Base-by-base conservation (phyloP, 208 protist genomes). In the Porcisia deanei region DNA sequence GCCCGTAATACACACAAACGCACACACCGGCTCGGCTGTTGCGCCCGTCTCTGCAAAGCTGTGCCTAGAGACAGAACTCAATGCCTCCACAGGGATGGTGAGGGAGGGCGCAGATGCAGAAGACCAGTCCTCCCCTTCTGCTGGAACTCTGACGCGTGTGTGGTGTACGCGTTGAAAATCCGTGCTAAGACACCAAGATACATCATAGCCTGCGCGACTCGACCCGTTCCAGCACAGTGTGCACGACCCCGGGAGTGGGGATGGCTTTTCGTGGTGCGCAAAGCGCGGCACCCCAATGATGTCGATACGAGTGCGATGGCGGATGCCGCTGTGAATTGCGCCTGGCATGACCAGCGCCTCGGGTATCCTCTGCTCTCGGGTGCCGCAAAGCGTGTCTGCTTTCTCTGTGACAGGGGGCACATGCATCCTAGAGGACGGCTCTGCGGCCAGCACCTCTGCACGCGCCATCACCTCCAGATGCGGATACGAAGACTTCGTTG, bases 391-490 rank as follows among this genome's bases (percentile, higher is more conserved):
- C 0, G 18, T 45, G 12, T 30, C 30, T 30, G 30, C 30, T 0
- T 30, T 30, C 0, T 30, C 30, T 30, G 30, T 30, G 30, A 30
- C 30, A 30, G 30, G 30, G 30, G 30, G 30, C 30, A 30, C 30
- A 30, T 30, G 0, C 30, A 30, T 30, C 30, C 30, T 0, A 30
- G 30, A 0, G 30, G 30, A 30, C 30, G 30, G 30, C 0, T 30
- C 30, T 30, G 30, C 30, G 12, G 12, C 8, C 4, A 64, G 3
- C 14, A 72, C 53, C 14, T 72, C 63, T 39, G 73, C n/a, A 7
- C 60, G 65, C 10, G 73, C 66, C 61, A 72, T 72, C 41, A 77
- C 20, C 47, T 77, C 73, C 34, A 77, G 73, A 39, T 77, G 73
- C 34, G 73, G 73, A 60, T 63, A 72, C 41, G 14, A 3, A 4